Evolutionary conservation across 2,329 filamentous ascomycete genomes (phyloP).

Genomic region (Capronia americana): DNA sequence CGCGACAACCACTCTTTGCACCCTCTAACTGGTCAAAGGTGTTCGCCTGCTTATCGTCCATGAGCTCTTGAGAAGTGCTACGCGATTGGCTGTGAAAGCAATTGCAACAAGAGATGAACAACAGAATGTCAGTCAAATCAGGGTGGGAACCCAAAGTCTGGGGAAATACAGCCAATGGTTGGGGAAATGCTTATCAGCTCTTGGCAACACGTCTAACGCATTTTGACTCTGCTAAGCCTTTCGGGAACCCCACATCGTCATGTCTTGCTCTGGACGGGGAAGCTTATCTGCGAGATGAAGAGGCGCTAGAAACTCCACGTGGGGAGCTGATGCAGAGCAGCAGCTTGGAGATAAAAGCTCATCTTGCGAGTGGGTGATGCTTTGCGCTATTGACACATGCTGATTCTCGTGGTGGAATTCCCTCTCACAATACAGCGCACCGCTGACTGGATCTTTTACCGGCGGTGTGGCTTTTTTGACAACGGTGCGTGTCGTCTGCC

Average conservation of each 20-base stretch:
- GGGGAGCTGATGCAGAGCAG: neutral
- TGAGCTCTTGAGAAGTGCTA: conserved; percentile 3
- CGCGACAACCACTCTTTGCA: conserved; percentile 1
- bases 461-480: no score
- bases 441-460: neutral
- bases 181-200: conserved; percentile 35
- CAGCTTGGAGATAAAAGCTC: conserved; percentile 1
- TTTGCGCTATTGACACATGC: neutral
- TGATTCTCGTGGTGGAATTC: neutral
- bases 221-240: conserved; percentile 33
- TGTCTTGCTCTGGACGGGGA: neutral
- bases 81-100: conserved; percentile 25
- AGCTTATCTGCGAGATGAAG: conserved; percentile 11
- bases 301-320: conserved; percentile 15
- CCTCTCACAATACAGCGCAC: neutral
- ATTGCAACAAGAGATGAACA: conserved; percentile 19
- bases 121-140: neutral
- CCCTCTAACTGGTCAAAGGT: conserved; percentile 14
- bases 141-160: conserved; percentile 4
- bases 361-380: conserved; percentile 4
- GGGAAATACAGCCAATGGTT: conserved; percentile 31
- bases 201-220: conserved; percentile 24
- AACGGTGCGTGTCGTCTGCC: no score
- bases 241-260: neutral
- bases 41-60: conserved; percentile 26